phyloP scores from a whole-genome alignment of 139 green algal genomes.

The Closterium sp. region DNA sequence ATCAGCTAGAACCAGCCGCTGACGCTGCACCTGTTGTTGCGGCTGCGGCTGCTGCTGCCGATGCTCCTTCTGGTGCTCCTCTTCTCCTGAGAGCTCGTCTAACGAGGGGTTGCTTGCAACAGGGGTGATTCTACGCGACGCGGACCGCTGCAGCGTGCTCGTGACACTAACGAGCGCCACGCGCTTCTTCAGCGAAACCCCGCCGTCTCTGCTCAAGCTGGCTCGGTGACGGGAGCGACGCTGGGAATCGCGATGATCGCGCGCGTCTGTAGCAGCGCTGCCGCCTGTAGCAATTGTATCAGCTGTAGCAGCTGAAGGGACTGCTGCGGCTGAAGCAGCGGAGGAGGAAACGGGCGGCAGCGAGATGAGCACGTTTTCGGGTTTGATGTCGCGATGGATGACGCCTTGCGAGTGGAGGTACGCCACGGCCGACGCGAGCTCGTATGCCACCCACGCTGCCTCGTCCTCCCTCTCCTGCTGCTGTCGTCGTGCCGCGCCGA shows the following conservation, averaged over 20 bases:
- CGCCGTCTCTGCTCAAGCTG: neutral
- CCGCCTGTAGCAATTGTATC: no score
- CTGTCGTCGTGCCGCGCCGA: neutral
- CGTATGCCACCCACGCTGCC: neutral
- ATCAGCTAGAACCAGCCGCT: neutral
- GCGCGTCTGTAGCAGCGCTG: no score
- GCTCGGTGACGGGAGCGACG: neutral
- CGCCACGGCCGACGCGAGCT: neutral
- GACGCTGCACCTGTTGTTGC: neutral
- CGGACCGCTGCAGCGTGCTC: neutral
- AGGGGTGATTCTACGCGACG: neutral
- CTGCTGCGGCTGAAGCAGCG: neutral
- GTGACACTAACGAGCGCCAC: neutral
- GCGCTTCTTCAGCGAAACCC: neutral
- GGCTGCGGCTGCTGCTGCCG: no score
- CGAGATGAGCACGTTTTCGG: neutral
- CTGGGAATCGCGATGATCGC: neutral
- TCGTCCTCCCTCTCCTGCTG: neutral
- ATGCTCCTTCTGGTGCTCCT: neutral
- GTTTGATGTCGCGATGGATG: neutral
- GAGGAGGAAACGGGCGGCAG: neutral
- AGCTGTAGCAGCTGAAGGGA: neutral
- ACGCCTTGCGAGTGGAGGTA: neutral
- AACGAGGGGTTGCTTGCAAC: neutral
- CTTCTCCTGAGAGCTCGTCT: neutral